A percentile compares a stretch with the other conserved stretches of the same genome.
These are phyloP conservation scores for Rutstroemia sp. DNA, from an alignment of 2,329 filamentous ascomycete genomes.

Conservation along the genomic window DNA sequence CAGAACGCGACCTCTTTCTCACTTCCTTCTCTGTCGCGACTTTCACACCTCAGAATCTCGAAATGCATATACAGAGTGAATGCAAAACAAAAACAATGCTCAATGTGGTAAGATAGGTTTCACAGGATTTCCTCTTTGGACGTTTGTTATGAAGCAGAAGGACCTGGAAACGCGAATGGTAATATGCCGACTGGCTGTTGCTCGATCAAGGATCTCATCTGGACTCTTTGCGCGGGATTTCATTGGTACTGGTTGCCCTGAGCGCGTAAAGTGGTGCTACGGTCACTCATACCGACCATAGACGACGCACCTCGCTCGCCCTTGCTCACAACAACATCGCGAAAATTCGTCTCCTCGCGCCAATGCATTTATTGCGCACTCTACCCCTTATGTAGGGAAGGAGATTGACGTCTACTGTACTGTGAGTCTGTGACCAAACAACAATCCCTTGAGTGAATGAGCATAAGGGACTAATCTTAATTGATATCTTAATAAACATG, in stretches of 20 bases:
- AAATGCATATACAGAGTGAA: neutral
- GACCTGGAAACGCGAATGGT: constrained; percentile 20
- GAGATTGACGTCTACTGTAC: too few species aligned
- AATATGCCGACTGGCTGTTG: constrained; percentile 18
- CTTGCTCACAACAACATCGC: neutral
- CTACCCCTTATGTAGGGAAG: neutral
- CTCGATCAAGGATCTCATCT: neutral
- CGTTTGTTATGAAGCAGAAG: constrained; percentile 25
- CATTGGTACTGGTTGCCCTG: constrained; percentile 16
- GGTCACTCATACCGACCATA: neutral
- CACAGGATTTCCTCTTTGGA: constrained; percentile 12
- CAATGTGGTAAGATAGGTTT: constrained; percentile 21
- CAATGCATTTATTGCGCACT: neutral
- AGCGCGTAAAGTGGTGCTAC: constrained; percentile 28
- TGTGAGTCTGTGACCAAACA: too few species aligned
- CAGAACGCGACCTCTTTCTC: constrained; percentile 18
- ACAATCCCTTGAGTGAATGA: too few species aligned
- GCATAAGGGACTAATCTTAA: neutral
- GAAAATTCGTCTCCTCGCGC: neutral
- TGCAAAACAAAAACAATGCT: constrained; percentile 25
- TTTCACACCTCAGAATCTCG: constrained; percentile 2
- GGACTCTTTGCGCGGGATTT: constrained; percentile 12
- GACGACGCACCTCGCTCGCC: neutral
- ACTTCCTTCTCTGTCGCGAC: constrained; percentile 4
- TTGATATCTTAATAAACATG: neutral